These are phyloP conservation scores for Apiospora malaysiana DNA, from an alignment of 2,329 filamentous ascomycete genomes.

Conservation along the genomic window DNA sequence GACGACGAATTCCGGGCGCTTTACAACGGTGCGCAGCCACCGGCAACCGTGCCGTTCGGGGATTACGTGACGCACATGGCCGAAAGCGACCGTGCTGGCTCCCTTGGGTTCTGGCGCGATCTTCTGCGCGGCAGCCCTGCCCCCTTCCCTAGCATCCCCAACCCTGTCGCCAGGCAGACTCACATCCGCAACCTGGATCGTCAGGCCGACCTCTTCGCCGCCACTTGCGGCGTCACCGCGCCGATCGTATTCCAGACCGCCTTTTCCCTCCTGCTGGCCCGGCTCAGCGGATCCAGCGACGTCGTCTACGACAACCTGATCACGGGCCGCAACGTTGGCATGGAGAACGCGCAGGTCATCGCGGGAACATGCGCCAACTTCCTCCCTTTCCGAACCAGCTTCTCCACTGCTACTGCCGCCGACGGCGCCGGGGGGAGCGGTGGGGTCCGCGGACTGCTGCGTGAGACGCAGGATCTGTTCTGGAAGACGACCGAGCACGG, in stretches of 20 bases:
- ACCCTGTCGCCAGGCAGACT: not conserved
- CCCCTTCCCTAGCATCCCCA: constrained; percentile 19
- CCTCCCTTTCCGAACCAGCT: constrained; percentile 37
- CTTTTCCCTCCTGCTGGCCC: constrained; percentile 38
- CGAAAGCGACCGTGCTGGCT: constrained; percentile 21
- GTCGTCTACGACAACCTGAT: constrained; percentile 43
- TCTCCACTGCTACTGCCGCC: constrained; percentile 23
- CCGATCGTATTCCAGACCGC: constrained; percentile 44
- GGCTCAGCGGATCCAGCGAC: constrained; percentile 29
- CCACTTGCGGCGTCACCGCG: constrained; percentile 35
- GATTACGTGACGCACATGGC: constrained; percentile 34
- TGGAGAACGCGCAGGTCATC: no score
- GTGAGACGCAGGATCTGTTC: constrained; percentile 34
- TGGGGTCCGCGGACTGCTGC: no score
- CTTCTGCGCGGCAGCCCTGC: constrained; percentile 20
- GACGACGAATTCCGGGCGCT: constrained; percentile 33
- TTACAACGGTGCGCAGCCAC: constrained; percentile 25
- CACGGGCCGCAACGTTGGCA: constrained; percentile 46
- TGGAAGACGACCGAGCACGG: constrained; percentile 39
- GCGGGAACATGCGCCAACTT: constrained; percentile 49
- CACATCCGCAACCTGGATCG: constrained; percentile 24
- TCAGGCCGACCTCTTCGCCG: constrained; percentile 32
- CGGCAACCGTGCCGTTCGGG: constrained; percentile 31
- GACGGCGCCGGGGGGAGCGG: no score
- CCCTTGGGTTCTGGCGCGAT: constrained; percentile 32